Base-by-base conservation (phyloP, 768 basidiomycete genomes). In the Lactarius tabidus region DNA sequence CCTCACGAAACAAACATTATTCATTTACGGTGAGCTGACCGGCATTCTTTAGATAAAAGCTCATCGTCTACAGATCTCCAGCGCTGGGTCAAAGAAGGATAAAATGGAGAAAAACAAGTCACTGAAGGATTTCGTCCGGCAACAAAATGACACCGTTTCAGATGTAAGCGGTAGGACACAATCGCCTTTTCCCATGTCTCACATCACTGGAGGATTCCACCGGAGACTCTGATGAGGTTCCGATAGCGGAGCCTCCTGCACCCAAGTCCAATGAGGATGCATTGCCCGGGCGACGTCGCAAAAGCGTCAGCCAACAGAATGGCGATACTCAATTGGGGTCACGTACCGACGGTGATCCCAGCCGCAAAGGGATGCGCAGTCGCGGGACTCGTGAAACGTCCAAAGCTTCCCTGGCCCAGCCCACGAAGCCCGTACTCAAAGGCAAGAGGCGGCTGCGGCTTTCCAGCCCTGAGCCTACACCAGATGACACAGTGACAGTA, bases 101-200 rank as follows among this genome's bases (percentile, higher is more conserved):
- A 64, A 66, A 52, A 62, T 57, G 23, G 45, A 48, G 12, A 7
- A 60, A 62, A 12, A 64, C 65, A 54, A 71, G 69, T n/a, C 59
- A 64, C 38, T 72, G 67, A 55, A 69, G 63, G 60, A 72, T 70
- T 66, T 66, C 31, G 60, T 66, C 18, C 65, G 53, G 26, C 51
- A 35, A 38, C 57, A 66, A 36, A 66, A 66, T 29, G 57, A 36
- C 20, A 0, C 26, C 14, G 26, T 54, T 53, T 66, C 73, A 67
- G 69, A 74, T 7, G 29, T 57, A 39, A 51, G 68, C 23, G 26
- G 20, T 52, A 23, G 15, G 54, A 10, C 33, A 20, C 26, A 28
- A 20, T 28, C 35, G 26, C 29, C n/a, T n/a, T 54, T 20, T 7
- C 35, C n/a, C 26, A 20, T 28, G 41, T 52, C 61, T 66, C 61